Conservation (phyloP, 202 grass and related monocot species). For the Digitaria exilis region DNA sequence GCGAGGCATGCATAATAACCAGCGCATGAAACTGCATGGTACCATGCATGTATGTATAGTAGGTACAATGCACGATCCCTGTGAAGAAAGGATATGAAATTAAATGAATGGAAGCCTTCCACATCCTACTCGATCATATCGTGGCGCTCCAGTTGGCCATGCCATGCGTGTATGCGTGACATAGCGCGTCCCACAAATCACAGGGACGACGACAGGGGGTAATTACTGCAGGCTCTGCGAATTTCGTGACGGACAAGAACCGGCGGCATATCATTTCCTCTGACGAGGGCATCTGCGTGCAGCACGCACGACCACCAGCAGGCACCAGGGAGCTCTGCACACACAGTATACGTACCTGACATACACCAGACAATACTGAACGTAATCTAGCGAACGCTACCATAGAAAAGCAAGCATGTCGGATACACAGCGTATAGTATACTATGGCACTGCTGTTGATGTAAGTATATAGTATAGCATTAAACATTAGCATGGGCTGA, state of each 20-base stretch:
- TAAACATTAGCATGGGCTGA: not conserved
- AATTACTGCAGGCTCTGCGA: not conserved
- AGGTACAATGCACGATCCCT: not conserved
- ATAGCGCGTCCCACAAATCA: too few species aligned
- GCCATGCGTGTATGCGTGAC: not conserved
- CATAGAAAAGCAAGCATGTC: not conserved
- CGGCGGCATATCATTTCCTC: not conserved
- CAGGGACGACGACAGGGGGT: not conserved
- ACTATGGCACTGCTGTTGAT: too few species aligned
- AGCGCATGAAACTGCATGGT: not conserved
- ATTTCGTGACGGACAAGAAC: not conserved
- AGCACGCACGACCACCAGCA: too few species aligned
- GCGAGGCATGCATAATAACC: too few species aligned
- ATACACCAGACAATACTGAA: not conserved
- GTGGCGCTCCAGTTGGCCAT: too few species aligned
- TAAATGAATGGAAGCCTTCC: not conserved
- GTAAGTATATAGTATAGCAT: too few species aligned
- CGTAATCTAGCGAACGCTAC: not conserved
- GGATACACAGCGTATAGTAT: too few species aligned
- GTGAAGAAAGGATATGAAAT: slow-evolving; percentile 11
- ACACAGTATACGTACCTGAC: not conserved
- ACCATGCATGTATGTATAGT: not conserved
- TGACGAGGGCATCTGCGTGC: not conserved
- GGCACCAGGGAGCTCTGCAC: too few species aligned
- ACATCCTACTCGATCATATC: not conserved